Conservation (phyloP, 2,329 filamentous ascomycete genomes). For the Beauveria australis region DNA sequence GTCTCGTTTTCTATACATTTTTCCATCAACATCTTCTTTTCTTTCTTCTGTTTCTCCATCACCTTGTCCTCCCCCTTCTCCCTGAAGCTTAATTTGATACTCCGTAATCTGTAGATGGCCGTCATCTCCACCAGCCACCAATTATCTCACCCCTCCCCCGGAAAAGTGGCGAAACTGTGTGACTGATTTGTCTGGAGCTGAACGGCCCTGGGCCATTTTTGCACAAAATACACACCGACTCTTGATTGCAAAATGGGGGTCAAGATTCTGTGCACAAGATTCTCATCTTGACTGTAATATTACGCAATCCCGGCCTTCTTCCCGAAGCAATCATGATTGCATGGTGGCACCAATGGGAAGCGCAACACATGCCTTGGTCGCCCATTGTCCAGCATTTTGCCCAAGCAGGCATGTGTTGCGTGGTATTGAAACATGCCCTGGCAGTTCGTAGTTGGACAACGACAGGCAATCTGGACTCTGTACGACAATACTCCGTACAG, state of each 20-base stretch:
- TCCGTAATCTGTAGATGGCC: too few relatives aligned
- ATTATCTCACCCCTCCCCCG: not conserved
- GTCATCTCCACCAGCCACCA: not conserved
- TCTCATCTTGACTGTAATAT: not conserved
- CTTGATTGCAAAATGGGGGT: not conserved
- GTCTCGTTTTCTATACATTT: not conserved
- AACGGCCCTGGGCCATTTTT: not conserved
- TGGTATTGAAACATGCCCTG: not conserved
- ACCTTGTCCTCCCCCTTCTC: too few relatives aligned
- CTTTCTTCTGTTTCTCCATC: too few relatives aligned
- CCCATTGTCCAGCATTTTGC: not conserved
- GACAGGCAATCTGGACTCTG: not conserved
- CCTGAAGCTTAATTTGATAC: too few relatives aligned
- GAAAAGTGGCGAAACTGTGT: not conserved
- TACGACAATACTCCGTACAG: not conserved
- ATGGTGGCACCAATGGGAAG: not conserved
- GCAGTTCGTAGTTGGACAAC: not conserved
- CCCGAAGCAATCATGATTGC: not conserved
- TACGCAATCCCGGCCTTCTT: not conserved
- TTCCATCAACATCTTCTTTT: not conserved
- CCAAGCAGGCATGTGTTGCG: not conserved
- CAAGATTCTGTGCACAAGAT: not conserved
- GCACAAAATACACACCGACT: not conserved
- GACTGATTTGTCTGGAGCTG: not conserved
- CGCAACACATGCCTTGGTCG: not conserved